Evolutionary conservation across 768 basidiomycete species (phyloP), one percentile per base, ranked within the genome.

Genomic region (Lepiota venenata): DNA sequence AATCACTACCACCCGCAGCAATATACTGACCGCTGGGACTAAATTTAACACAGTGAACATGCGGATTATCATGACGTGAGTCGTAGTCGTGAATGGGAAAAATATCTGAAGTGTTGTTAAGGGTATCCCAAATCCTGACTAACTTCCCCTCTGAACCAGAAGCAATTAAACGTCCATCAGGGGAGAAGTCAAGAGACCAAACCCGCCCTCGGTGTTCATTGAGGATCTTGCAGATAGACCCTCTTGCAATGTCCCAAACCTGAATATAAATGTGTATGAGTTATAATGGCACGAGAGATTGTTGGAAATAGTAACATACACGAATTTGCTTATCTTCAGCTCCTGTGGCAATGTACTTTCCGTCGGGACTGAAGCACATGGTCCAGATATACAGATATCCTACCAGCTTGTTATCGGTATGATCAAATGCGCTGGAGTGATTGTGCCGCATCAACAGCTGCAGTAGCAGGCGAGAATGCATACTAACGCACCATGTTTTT

Each of bases 361-460:
- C 92, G 63, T 94, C 91, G 14, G 89, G 87, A 21, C 89, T 92
- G 70, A 95, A 94, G 58, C 87, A 82, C 20, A 96, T 93, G 64
- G 93, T 96, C 61, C 95, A 91, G 56, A 79, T 96, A 69, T 98
- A 98, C 58, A 95, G 70, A 67, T 96, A 93, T 32, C 87, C 88
- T 21, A 81, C 74, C 62, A 86, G 85, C 0, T 76, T 81, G 2
- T 83, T 83, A 15, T 73, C 68, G 51, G 92, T 89, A 71, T 96
- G 93, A 43, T 80, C 74, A 25, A 95, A 76, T 1, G 92, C 83
- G 59, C 90, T 93, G 61, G 37, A 29, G 32, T 11, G 4, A 9
- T 32, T 9, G 8, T 8, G 52, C 20, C 1, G 20, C 14, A 27
- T 32, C 27, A 41, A 37, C 18, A 35, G 22, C 8, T 2, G 10